phyloP scores from a whole-genome alignment of 148 eudicot species.

The Vaccinium vitisidaea region DNA sequence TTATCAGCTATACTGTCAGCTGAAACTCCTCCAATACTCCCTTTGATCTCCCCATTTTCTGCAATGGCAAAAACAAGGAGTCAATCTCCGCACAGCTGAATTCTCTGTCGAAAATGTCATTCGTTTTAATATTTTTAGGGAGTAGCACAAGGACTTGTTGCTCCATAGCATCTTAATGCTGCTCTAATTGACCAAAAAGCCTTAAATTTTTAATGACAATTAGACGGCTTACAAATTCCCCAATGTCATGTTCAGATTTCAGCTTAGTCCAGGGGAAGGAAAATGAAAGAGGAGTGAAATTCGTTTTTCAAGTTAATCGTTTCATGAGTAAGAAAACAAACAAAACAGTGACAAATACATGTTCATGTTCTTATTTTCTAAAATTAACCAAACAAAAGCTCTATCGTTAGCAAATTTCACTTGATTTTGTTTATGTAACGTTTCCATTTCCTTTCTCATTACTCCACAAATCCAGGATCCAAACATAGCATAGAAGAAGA shows the following conservation, averaged over 20 bases:
- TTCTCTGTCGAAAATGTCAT: not conserved
- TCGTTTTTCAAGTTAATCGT: not conserved
- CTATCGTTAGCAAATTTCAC: not conserved
- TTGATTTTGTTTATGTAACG: not conserved
- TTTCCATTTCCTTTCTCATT: not conserved
- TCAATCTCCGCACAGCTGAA: not conserved
- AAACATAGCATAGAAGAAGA: not conserved
- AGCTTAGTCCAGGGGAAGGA: too few relatives aligned
- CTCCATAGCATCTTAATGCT: not conserved
- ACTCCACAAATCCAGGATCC: not conserved
- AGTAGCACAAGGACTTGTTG: not conserved
- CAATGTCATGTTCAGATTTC: not conserved
- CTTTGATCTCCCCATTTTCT: constrained; percentile 51
- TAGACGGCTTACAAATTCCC: too few relatives aligned
- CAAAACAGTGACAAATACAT: not conserved
- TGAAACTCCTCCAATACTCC: constrained; percentile 54
- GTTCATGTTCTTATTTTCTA: not conserved
- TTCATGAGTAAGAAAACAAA: not conserved
- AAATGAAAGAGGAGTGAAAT: not conserved
- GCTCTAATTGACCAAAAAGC: not conserved
- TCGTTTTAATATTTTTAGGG: not conserved
- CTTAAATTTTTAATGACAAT: too few relatives aligned
- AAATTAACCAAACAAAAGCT: not conserved
- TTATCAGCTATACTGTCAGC: constrained; percentile 29
- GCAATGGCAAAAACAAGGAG: constrained; percentile 7